Conservation (phyloP, 768 basidiomycete species). For the Goffeauzyma gilvescens region DNA sequence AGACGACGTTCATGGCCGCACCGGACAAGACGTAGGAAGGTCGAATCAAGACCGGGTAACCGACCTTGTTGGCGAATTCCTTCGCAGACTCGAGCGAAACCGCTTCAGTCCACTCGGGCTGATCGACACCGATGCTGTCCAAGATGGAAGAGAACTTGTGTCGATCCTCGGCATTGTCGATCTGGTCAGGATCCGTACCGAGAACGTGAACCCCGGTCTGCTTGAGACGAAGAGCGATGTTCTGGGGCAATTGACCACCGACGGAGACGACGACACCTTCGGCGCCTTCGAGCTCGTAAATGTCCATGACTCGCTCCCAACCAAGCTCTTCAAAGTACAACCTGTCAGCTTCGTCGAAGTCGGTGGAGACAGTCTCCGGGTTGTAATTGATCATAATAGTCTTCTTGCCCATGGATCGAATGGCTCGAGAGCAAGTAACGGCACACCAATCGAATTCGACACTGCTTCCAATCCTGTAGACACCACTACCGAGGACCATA, state of each 20-base stretch:
- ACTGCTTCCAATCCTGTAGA: conserved; percentile 92
- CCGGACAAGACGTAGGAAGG: conserved; percentile 97
- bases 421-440: conserved; percentile 87
- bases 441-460: conserved; percentile 99
- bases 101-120: conserved; percentile 89
- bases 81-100: conserved; percentile 76
- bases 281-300: conserved; percentile 85
- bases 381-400: conserved; percentile 99
- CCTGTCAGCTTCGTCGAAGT: conserved; percentile 98
- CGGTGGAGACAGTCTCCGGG: conserved; percentile 96
- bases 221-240: conserved; percentile 91
- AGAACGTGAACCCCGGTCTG: conserved; percentile 75
- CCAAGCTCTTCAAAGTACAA: conserved; percentile 97
- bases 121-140: conserved; percentile 85
- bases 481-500: conserved; percentile 97
- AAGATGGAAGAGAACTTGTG: conserved; percentile 98
- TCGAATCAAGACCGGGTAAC: conserved; percentile 92
- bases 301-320: conserved; percentile 97
- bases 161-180: conserved; percentile 93
- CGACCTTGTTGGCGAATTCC: conserved; percentile 68
- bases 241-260: conserved; percentile 94
- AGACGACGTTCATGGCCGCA: conserved; percentile 97
- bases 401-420: conserved; percentile 76
- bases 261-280: conserved; percentile 91
- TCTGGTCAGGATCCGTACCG: conserved; percentile 84